A percentile compares a stretch with the other conserved stretches of the same genome.
phyloP scores from a whole-genome alignment of 163 green algal species.

The Volvox carteri region DNA sequence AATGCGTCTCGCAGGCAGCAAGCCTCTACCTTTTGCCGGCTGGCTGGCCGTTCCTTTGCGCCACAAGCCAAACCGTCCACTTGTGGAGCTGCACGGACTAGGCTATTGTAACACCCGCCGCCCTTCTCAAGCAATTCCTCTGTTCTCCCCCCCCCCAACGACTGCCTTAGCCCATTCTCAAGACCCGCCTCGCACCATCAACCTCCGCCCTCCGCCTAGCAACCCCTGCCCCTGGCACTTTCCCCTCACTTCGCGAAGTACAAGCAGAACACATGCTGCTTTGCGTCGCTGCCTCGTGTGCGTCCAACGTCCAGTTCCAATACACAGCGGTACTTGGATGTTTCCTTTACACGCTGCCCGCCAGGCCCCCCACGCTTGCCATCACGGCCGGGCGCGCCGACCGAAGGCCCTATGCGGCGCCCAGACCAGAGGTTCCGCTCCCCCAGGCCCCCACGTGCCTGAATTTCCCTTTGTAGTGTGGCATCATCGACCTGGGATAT shows the following conservation, averaged over 20 bases:
- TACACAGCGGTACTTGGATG: constrained; percentile 62
- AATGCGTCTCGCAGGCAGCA: too few relatives aligned
- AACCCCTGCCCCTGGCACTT: too few relatives aligned
- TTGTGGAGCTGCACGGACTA: too few relatives aligned
- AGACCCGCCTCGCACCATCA: too few relatives aligned
- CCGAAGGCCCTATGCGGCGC: constrained; percentile 18
- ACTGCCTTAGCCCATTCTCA: too few relatives aligned
- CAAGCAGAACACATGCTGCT: constrained; percentile 65
- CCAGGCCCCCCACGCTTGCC: not conserved
- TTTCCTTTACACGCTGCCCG: constrained; percentile 13
- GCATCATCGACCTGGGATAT: constrained; percentile 52
- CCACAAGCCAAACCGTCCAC: too few relatives aligned
- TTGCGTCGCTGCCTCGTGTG: constrained; percentile 62
- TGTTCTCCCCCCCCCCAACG: too few relatives aligned
- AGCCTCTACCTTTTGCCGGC: too few relatives aligned
- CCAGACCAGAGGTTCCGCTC: constrained; percentile 45
- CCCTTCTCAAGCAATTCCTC: too few relatives aligned
- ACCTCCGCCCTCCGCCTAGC: too few relatives aligned
- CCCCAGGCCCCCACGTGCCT: constrained; percentile 13
- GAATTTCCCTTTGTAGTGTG: constrained; percentile 34
- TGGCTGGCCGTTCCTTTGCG: too few relatives aligned
- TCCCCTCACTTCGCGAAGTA: constrained; percentile 67
- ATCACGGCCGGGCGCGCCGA: not conserved
- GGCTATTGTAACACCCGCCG: too few relatives aligned
- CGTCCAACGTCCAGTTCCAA: constrained; percentile 58